These are phyloP conservation scores for Botryosphaeria dothidea DNA, from an alignment of 2,329 filamentous ascomycete genomes.

Conservation along the genomic window DNA sequence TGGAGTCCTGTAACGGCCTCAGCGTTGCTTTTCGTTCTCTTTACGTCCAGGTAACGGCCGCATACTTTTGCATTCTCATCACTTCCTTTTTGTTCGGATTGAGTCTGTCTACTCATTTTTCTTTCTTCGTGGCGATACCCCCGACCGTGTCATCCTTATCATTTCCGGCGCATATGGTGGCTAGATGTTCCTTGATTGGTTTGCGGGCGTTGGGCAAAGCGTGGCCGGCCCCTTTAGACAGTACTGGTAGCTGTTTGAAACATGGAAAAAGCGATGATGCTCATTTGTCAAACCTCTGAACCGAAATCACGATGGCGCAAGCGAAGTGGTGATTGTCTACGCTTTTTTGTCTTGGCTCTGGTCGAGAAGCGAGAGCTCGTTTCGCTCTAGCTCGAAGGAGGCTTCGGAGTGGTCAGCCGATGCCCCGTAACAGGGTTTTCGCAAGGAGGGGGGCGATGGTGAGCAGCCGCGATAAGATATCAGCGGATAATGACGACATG, in stretches of 20 bases:
- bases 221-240: not conserved
- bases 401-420: not conserved
- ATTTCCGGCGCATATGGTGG: conserved; percentile 11
- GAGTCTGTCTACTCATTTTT: not conserved
- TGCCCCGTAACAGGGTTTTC: not conserved
- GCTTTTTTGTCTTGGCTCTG: not conserved
- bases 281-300: conserved; percentile 8
- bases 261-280: conserved; percentile 10
- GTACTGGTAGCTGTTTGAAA: conserved; percentile 10
- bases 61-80: not conserved
- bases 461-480: not conserved
- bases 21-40: not conserved
- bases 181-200: not conserved
- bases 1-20: not conserved
- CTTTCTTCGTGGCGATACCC: conserved; percentile 14
- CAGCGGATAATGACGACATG: conserved; percentile 12
- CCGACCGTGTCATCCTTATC: conserved; percentile 7
- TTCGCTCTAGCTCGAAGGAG: not conserved
- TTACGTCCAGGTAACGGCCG: conserved; percentile 6
- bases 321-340: conserved; percentile 7
- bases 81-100: not conserved
- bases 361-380: not conserved
- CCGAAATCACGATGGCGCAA: not conserved
- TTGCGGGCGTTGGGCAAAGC: not conserved
- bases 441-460: not conserved